Evolutionary conservation across 148 eudicot genomes (phyloP), one percentile per base, ranked within the genome.

Genomic region (Persicaria maculosa): DNA sequence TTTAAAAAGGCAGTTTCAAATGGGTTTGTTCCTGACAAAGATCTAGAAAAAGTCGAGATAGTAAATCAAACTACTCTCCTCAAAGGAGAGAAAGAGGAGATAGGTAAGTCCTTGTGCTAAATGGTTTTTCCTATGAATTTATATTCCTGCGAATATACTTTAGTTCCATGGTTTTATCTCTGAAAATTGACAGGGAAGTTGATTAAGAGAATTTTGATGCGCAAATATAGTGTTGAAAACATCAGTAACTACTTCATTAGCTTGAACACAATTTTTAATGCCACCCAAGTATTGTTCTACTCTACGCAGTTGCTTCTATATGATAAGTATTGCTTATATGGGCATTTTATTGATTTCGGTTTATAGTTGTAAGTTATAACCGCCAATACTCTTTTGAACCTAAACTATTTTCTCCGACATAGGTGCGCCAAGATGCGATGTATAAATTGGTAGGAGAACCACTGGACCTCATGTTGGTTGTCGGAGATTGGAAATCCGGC

Each of bases 371-470:
- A n/a, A n/a, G 10, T 64, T 36, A 25, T 12, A 31, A 64, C 68
- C 68, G 31, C 12, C 45, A 64, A 14, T 12, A 64, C 22, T 64
- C 68, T 64, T 45, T 64, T 61, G 9, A 6, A 4, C 69, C 46
- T 64, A 11, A 14, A 64, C 1, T 22, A 0, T 2, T 25, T 61
- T 58, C 25, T 68, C 72, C 54, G 20, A 75, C 79, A 6, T 77
- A 96, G 99, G 99, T 88, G 84, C 91, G 99, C 68, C 99, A 96
- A 87, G 97, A 96, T 85, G 99, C 99, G 46, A 92, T 90, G 92
- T 89, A 90, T 71, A 92, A 96, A 82, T 83, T 96, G 89, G 99
- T 90, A 50, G 93, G 89, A 74, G 80, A 92, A 71, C 71, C 86
- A 16, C 5, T 90, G 50, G 97, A 96, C 77, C 97, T 96, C 53